Evolutionary conservation across 73 alveolate species (phyloP).

Genomic region (Paramecium sonneborni): DNA sequence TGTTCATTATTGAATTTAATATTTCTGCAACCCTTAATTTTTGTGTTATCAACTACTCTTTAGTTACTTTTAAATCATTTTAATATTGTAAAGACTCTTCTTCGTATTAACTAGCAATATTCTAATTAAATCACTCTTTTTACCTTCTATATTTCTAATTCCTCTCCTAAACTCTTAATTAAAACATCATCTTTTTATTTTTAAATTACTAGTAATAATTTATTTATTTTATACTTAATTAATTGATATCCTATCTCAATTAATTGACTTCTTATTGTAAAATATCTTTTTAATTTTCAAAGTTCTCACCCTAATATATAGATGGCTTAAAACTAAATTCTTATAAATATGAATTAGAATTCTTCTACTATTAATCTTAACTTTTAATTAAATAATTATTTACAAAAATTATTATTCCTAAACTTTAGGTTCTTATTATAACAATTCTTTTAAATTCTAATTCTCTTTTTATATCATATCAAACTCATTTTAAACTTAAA

Average conservation of each 20-base stretch:
- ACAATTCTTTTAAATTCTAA: neutral
- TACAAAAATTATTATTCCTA: neutral
- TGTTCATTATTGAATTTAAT: neutral
- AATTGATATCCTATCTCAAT: neutral
- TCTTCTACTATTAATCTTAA: neutral
- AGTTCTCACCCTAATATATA: neutral
- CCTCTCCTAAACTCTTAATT: neutral
- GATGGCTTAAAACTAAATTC: slow-evolving; percentile 12
- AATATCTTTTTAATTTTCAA: neutral
- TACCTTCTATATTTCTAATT: neutral
- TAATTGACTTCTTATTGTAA: neutral
- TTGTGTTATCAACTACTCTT: neutral
- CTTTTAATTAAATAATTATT: neutral
- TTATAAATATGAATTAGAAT: neutral
- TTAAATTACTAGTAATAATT: neutral
- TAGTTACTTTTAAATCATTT: neutral
- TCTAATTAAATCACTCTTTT: neutral
- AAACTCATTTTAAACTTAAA: neutral
- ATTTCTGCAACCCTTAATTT: neutral
- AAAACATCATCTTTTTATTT: neutral
- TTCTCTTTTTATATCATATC: neutral
- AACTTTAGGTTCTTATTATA: neutral
- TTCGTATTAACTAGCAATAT: neutral
- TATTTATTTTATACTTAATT: neutral
- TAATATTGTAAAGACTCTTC: neutral